Conservation (phyloP, 257 asterid genomes). For the Striga asiatica region DNA sequence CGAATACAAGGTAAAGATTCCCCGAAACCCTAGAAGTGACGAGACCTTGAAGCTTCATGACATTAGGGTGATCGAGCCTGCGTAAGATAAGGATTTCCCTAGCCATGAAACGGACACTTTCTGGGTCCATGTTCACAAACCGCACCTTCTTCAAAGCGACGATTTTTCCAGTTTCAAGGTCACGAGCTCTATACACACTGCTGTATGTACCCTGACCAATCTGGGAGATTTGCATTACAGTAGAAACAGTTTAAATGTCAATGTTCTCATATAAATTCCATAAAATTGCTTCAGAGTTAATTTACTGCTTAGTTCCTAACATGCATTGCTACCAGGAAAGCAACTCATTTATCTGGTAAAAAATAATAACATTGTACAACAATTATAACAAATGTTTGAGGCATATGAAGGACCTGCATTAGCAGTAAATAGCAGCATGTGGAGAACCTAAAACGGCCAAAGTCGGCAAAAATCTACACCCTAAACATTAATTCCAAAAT, state of each 20-base stretch:
- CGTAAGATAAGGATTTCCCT: slow-evolving; percentile 83
- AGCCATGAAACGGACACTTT: slow-evolving; percentile 91
- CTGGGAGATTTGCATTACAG: slow-evolving; percentile 28
- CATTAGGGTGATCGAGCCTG: slow-evolving; percentile 79
- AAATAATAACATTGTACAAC: background rate
- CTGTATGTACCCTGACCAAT: slow-evolving; percentile 97
- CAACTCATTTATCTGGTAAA: background rate
- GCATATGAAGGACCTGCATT: too few species aligned
- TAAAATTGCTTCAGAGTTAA: background rate
- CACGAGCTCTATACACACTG: slow-evolving; percentile 87
- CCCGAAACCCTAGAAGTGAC: slow-evolving; percentile 81
- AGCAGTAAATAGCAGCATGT: background rate
- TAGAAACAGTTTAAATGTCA: slow-evolving; percentile 2
- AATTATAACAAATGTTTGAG: background rate
- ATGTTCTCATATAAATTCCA: background rate
- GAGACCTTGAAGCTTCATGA: slow-evolving; percentile 87
- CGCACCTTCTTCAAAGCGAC: slow-evolving; percentile 89
- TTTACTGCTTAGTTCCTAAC: too few species aligned
- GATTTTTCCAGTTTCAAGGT: slow-evolving; percentile 66
- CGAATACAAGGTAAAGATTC: slow-evolving; percentile 77
- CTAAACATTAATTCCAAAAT: background rate
- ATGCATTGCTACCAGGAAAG: background rate
- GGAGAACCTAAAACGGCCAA: background rate
- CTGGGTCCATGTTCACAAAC: slow-evolving; percentile 88
- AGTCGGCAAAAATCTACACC: background rate